Base-by-base conservation (phyloP, 75 land plant genomes). In the Picea sitchensis region DNA sequence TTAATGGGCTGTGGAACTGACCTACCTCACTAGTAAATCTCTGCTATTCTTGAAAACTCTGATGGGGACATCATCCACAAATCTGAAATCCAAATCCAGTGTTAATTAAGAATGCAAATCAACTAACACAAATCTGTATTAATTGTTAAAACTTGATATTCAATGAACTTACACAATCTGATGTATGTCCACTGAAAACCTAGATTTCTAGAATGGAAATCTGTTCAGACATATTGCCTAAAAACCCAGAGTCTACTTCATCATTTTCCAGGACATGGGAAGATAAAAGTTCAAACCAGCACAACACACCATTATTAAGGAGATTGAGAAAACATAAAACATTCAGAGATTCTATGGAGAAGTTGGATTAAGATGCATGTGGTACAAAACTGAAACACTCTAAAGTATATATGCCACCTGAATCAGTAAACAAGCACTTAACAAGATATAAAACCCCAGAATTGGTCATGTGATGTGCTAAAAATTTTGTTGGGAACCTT, bases 1-100 rank as follows among this genome's bases (percentile, higher is more conserved):
- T 59, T 80, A 85, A 90, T 88, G 32, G 91, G 90, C 69, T 88
- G 80, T 81, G 80, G 73, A 77, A 80, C 8, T 87, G 90, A 76
- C 26, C 26, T 72, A 90, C 6, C 88, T 54, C 59, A 88, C 91
- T 15, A 83, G 85, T 59, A 88, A 56, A 17, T 82, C 84, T 61
- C 67, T 74, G 82, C 79, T 88, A 85, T 90, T 90, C 71, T 82
- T 79, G 81, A 82, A 90, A 41, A 41, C 44, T 41, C 44, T 41
- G 44, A 41, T 41, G 4, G 4, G 4, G 4, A 41, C 44, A 41
- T 78, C 75, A 59, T 90, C 90, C 44, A 88, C 90, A 65, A 63
- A 85, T 32, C 90, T 88, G 82, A 21, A 47, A 71, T 71, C 12
- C 54, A 71, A 44, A 44, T 44, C 54, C 54, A 51, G 11, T 51